These are phyloP conservation scores for Conticribra weissflogii DNA, from an alignment of 108 stramenopile species.

Conservation along the genomic window DNA sequence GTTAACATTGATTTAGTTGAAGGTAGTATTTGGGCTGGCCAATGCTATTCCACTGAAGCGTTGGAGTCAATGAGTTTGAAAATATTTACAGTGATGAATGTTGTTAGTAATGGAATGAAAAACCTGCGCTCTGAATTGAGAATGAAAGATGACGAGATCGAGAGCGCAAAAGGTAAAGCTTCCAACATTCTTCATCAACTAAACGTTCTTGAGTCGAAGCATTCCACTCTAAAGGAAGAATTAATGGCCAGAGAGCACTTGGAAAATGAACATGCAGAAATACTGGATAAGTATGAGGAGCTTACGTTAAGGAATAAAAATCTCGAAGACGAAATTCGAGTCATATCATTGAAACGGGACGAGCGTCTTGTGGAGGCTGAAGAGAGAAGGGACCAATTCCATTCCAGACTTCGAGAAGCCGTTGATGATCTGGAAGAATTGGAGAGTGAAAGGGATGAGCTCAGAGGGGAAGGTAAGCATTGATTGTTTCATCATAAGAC, in stretches of 20 bases:
- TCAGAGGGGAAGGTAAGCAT: constrained; percentile 9
- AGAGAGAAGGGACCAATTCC: constrained; percentile 37
- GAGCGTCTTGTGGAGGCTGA: constrained; percentile 11
- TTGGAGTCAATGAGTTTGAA: constrained; percentile 13
- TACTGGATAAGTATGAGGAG: constrained; percentile 38
- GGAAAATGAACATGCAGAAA: constrained; percentile 13
- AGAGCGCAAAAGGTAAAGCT: constrained; percentile 22
- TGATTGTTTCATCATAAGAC: too few relatives aligned
- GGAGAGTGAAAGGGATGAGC: constrained; percentile 37
- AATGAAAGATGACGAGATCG: constrained; percentile 20
- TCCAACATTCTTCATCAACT: constrained; percentile 32
- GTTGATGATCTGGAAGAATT: constrained; percentile 48
- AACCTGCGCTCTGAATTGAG: constrained; percentile 1
- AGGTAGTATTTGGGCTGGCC: constrained; percentile 1
- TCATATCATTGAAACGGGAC: background rate
- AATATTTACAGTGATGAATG: constrained; percentile 11
- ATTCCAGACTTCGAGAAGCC: constrained; percentile 39
- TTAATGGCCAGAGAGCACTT: constrained; percentile 14
- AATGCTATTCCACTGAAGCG: constrained; percentile 2
- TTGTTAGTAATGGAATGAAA: constrained; percentile 7
- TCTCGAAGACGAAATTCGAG: too few relatives aligned
- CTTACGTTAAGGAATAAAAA: too few relatives aligned
- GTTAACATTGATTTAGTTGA: background rate
- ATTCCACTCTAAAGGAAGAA: constrained; percentile 29
- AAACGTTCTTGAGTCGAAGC: constrained; percentile 25